Conservation (phyloP, 768 basidiomycete genomes). For the Calocybe indica region DNA sequence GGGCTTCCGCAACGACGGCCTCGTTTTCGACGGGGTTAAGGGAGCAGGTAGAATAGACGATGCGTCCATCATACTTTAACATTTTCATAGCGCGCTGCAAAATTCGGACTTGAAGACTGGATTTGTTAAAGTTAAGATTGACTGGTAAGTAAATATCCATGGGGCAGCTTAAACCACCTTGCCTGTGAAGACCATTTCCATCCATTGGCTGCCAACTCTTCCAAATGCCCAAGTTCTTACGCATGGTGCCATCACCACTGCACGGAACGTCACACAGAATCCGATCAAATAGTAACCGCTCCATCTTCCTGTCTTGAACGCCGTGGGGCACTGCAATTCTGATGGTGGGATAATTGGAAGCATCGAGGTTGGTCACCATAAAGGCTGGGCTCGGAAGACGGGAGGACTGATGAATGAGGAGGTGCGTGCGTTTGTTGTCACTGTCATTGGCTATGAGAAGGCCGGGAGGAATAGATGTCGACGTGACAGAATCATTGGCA, state of each 20-base stretch:
- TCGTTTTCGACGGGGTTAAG: slow-evolving; percentile 97
- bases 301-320: slow-evolving; percentile 27
- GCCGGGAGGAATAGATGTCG: slow-evolving; percentile 71
- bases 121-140: slow-evolving; percentile 5
- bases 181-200: slow-evolving; percentile 90
- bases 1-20: slow-evolving; percentile 84
- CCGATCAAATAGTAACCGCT: slow-evolving; percentile 77
- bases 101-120: slow-evolving; percentile 87
- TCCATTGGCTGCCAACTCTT: slow-evolving; percentile 84
- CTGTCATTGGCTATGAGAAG: slow-evolving; percentile 93
- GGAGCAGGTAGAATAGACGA: slow-evolving; percentile 98
- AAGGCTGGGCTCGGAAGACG: slow-evolving; percentile 87
- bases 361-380: slow-evolving; percentile 95
- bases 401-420: slow-evolving; percentile 96
- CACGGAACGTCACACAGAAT: slow-evolving; percentile 98
- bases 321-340: slow-evolving; percentile 32
- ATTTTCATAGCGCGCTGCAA: slow-evolving; percentile 89
- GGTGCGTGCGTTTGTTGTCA: slow-evolving; percentile 89
- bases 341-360: slow-evolving; percentile 75
- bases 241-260: slow-evolving; percentile 91
- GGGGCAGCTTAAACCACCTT: slow-evolving; percentile 13
- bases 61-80: slow-evolving; percentile 74
- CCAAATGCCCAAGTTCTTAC: slow-evolving; percentile 97
- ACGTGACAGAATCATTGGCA: slow-evolving; percentile 58
- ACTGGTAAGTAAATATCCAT: not conserved